Evolutionary conservation across 768 basidiomycete genomes (phyloP).

Genomic region (Boletales sp.): DNA sequence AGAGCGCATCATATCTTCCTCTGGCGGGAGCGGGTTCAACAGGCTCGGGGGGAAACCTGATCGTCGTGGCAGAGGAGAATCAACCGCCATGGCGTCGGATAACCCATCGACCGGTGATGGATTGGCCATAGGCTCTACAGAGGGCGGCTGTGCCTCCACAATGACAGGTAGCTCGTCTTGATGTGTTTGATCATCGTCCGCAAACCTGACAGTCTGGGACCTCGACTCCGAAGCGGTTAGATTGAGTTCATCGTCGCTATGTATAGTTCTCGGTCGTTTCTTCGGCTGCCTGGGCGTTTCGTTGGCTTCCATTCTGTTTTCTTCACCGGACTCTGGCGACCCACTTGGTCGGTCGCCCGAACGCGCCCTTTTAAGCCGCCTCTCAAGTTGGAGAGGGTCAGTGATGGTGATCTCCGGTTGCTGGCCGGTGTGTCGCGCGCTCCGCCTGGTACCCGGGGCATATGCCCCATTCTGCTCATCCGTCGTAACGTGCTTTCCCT

Average conservation of each 20-base stretch:
- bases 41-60: constrained; percentile 50
- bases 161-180: constrained; percentile 14
- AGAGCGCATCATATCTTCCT: constrained; percentile 22
- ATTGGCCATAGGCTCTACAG: not conserved
- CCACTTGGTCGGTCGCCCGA: constrained; percentile 53
- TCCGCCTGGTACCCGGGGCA: constrained; percentile 59
- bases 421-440: constrained; percentile 69
- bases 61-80: constrained; percentile 30
- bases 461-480: constrained; percentile 32
- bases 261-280: constrained; percentile 43
- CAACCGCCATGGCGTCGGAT: constrained; percentile 36
- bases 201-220: constrained; percentile 50
- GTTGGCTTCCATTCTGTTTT: constrained; percentile 41
- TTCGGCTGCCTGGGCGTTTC: constrained; percentile 45
- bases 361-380: constrained; percentile 69
- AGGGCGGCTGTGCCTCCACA: constrained; percentile 4
- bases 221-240: constrained; percentile 31
- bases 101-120: not conserved
- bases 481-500: constrained; percentile 21
- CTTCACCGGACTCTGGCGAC: constrained; percentile 43
- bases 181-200: constrained; percentile 26
- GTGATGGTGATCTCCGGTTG: constrained; percentile 70
- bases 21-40: constrained; percentile 48
- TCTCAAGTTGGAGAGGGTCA: constrained; percentile 72
- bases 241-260: constrained; percentile 48